phyloP scores from a whole-genome alignment of 495 filamentous ascomycete species.

The Hypoxylon trugodes region DNA sequence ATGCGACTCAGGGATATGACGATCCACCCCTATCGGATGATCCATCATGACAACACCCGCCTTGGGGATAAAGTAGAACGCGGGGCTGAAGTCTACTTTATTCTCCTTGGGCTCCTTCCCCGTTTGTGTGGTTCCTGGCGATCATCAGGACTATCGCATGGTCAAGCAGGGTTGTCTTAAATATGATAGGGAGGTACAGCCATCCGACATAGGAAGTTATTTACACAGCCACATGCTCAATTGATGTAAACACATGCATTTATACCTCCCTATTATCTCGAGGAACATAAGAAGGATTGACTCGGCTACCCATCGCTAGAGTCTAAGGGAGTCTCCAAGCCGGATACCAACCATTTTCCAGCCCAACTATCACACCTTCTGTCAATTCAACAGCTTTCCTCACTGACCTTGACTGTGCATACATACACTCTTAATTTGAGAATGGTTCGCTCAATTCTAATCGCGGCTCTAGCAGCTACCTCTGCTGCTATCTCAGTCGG shows the following conservation, averaged over 20 bases:
- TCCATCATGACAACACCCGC: background rate
- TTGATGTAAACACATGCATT: background rate
- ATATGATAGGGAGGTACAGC: background rate
- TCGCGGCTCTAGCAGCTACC: conserved; percentile 26
- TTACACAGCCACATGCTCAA: background rate
- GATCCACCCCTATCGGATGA: conserved; percentile 31
- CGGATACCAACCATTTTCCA: background rate
- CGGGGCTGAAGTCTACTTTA: conserved; percentile 16
- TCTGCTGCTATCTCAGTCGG: conserved; percentile 14
- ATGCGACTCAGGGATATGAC: conserved; percentile 15
- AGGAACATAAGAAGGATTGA: too few species aligned
- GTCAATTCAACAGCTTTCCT: background rate
- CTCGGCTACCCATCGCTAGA: too few species aligned
- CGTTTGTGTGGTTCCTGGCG: background rate
- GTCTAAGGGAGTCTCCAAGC: background rate
- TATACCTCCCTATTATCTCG: too few species aligned
- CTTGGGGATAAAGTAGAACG: conserved; percentile 10
- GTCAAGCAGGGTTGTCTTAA: background rate
- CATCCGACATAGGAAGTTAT: conserved; percentile 29
- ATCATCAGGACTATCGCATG: conserved; percentile 12
- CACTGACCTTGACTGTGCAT: background rate
- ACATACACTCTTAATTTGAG: background rate
- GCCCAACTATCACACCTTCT: background rate
- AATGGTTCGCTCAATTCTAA: conserved; percentile 31
- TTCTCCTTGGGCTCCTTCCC: conserved; percentile 10